Percentiles rank a stretch among this genome's conserved stretches.
Conservation (phyloP, 1,284 basidiomycete species). For the Ustilago esculenta region DNA sequence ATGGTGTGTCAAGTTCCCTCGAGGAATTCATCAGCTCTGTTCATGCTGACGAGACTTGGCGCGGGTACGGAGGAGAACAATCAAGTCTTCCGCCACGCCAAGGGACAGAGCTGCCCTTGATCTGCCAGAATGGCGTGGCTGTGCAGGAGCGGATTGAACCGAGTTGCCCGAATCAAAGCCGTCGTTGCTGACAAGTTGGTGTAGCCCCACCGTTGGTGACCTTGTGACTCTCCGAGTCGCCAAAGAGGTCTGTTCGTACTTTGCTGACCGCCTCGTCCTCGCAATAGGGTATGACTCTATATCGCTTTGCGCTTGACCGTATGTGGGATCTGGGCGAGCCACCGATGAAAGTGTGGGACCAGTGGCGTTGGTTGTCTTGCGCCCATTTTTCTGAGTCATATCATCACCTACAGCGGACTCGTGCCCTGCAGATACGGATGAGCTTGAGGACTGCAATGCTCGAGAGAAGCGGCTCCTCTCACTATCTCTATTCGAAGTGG, state of each 20-base stretch:
- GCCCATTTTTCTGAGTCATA: not conserved
- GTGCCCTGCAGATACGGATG: slow-evolving; percentile 11
- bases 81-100: slow-evolving; percentile 28
- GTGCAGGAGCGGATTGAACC: slow-evolving; percentile 10
- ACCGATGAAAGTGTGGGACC: slow-evolving; percentile 18
- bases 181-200: slow-evolving; percentile 9
- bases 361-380: too few species aligned
- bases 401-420: not conserved
- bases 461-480: slow-evolving; percentile 27
- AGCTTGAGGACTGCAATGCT: slow-evolving; percentile 21
- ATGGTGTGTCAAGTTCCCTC: too few species aligned
- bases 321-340: not conserved
- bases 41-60: slow-evolving; percentile 2
- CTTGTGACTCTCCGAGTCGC: not conserved
- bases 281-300: slow-evolving; percentile 4
- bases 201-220: not conserved
- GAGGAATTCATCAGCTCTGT: not conserved
- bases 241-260: slow-evolving; percentile 9
- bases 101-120: slow-evolving; percentile 3
- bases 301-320: slow-evolving; percentile 6
- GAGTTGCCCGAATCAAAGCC: slow-evolving; percentile 11
- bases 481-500: slow-evolving; percentile 16
- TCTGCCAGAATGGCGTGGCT: not conserved
- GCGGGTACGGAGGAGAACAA: slow-evolving; percentile 8
- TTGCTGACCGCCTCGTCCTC: slow-evolving; percentile 19